These are phyloP conservation scores for Fagopyrum homotropicum DNA, from an alignment of 148 eudicot species.

Conservation along the genomic window DNA sequence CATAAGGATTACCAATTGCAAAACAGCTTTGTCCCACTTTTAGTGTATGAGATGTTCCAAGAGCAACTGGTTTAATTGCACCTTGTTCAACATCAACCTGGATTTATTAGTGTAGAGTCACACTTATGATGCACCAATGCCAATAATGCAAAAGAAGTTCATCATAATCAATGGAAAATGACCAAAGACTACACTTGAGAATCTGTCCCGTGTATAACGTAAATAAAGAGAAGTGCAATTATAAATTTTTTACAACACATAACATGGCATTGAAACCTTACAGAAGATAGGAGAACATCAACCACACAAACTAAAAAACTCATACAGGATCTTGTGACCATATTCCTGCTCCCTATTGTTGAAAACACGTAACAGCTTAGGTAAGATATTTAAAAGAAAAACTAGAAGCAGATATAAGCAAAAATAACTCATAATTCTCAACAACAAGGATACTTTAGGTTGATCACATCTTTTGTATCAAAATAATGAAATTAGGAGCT, in stretches of 20 bases:
- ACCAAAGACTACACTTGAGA: background rate
- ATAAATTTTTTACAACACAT: background rate
- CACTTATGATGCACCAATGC: background rate
- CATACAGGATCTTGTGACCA: background rate
- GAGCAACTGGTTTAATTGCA: conserved; percentile 56
- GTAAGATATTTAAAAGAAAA: background rate
- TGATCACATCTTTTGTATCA: background rate
- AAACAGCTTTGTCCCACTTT: conserved; percentile 90
- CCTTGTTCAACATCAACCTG: conserved; percentile 68
- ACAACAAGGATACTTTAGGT: background rate
- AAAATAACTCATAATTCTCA: background rate
- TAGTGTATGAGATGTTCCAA: conserved; percentile 59
- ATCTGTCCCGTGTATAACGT: background rate
- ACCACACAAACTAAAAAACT: background rate
- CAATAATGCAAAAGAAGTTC: background rate
- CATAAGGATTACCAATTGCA: conserved; percentile 95
- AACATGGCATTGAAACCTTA: background rate
- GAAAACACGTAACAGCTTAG: background rate
- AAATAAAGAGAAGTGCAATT: background rate
- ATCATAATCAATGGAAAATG: background rate
- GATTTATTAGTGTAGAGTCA: conserved; percentile 4
- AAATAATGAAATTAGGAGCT: background rate
- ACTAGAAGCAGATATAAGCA: background rate
- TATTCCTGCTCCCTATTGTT: background rate
- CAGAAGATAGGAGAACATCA: background rate